Base-by-base conservation (phyloP, 768 basidiomycete species). In the Pisolithus orientalis region DNA sequence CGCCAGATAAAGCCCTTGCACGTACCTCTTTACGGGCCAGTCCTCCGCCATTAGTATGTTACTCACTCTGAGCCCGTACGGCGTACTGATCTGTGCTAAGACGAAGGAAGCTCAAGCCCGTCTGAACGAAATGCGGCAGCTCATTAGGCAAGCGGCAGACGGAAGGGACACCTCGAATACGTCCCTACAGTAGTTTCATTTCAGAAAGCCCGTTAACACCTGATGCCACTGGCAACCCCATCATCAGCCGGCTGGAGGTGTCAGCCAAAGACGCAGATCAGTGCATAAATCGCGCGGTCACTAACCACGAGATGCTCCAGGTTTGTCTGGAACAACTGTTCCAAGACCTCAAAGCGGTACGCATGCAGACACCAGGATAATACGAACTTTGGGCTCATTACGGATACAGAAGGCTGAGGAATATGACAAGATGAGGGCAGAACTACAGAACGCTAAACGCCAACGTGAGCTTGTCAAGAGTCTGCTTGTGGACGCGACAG, bases 381-480 rank as follows among this genome's bases (percentile, higher is more conserved):
- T 39, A 25, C 31, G 16, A 32, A 34, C 10, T n/a, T 17, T 17
- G 40, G 13, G 49, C 24, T 38, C 5, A 59, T 37, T 4, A 38
- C 44, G 13, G 28, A n/a, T 52, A 27, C 55, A 90, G 86, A 80
- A 79, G 68, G 70, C 73, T 1, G 58, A 63, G n/a, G 86, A 90
- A 51, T 69, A 89, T 4, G 85, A 87, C 59, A 78, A 75, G 51
- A 66, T 78, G 21, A 75, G 77, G 48, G 65, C 78, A 27, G 89
- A 92, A 56, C 73, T 93, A 29, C 80, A 84, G 61, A 83, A 79
- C 56, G 68, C 80, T 16, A 85, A 79, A 57, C 79, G 87, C 16
- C 87, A 90, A 65, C 85, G 83, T 55, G 90, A 89, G 58, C 71
- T 92, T 28, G 80, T 93, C 4, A 90, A 90, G 66, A 81, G 80